Conservation (phyloP, 768 basidiomycete genomes). For the Agaricus sinodeliciosus region DNA sequence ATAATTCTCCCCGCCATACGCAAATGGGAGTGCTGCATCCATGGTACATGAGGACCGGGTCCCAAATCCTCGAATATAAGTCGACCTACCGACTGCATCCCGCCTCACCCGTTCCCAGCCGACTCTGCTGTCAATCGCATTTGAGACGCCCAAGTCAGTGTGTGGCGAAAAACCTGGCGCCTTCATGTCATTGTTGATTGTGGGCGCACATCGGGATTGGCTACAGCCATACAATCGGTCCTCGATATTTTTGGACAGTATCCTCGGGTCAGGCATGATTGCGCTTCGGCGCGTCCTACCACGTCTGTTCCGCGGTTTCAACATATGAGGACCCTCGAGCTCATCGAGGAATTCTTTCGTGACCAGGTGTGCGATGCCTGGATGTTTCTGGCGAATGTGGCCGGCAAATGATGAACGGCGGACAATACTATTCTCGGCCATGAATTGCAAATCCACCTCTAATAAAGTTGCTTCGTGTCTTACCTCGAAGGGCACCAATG, state of each 20-base stretch:
- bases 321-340: slow-evolving; percentile 23
- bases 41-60: neutral
- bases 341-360: slow-evolving; percentile 20
- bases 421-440: slow-evolving; percentile 43
- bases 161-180: neutral
- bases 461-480: slow-evolving; percentile 10
- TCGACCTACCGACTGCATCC: neutral
- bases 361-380: slow-evolving; percentile 15
- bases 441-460: neutral
- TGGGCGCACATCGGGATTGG: neutral
- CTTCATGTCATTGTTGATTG: neutral
- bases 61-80: neutral
- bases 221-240: neutral
- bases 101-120: neutral
- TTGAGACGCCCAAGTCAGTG: neutral
- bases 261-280: neutral
- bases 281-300: slow-evolving; percentile 9
- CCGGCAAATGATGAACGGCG: slow-evolving; percentile 50
- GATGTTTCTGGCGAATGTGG: slow-evolving; percentile 47
- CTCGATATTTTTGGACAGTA: neutral
- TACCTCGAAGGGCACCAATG: slow-evolving; percentile 46
- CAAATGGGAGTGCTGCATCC: neutral
- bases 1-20: neutral
- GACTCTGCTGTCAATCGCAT: neutral
- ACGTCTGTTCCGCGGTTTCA: slow-evolving; percentile 12